A percentile compares a stretch with the other conserved stretches of the same genome.
These are phyloP conservation scores for Apiospora saccharicola DNA, from an alignment of 2,329 filamentous ascomycete species.

Conservation along the genomic window DNA sequence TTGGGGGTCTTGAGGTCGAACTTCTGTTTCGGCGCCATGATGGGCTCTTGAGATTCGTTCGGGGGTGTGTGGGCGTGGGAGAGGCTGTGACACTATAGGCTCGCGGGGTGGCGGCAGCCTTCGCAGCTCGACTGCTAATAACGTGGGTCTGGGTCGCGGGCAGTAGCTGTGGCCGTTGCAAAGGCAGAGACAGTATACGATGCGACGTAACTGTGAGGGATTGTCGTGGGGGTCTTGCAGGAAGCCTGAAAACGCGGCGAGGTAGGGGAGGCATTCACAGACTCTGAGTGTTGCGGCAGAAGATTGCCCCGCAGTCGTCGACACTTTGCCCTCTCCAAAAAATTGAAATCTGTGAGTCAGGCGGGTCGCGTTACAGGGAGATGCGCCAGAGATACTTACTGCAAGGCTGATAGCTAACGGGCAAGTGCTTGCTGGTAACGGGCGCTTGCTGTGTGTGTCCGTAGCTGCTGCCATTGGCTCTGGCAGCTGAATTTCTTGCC, in stretches of 20 bases:
- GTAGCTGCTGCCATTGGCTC: background rate
- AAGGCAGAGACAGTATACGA: constrained; percentile 2
- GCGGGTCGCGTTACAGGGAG: constrained; percentile 13
- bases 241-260: constrained; percentile 25
- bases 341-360: constrained; percentile 26
- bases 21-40: constrained; percentile 52
- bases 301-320: constrained; percentile 1
- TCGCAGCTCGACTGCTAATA: constrained; percentile 1
- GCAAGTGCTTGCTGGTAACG: background rate
- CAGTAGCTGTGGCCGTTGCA: constrained; percentile 22
- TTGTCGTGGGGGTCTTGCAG: constrained; percentile 23
- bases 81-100: constrained; percentile 24
- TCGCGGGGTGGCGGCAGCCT: constrained; percentile 26
- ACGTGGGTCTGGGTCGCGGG: constrained; percentile 8
- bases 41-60: constrained; percentile 21
- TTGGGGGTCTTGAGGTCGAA: constrained; percentile 88
- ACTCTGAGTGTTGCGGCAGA: constrained; percentile 5
- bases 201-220: background rate
- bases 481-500: background rate
- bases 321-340: constrained; percentile 23
- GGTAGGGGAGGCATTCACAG: constrained; percentile 30
- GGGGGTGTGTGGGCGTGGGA: constrained; percentile 20
- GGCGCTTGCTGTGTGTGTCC: background rate
- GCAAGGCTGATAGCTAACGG: constrained; percentile 26
- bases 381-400: constrained; percentile 26